A percentile compares a stretch with the other conserved stretches of the same genome.
Conservation (phyloP, 2,329 filamentous ascomycete genomes). For the Colletotrichum costaricense region DNA sequence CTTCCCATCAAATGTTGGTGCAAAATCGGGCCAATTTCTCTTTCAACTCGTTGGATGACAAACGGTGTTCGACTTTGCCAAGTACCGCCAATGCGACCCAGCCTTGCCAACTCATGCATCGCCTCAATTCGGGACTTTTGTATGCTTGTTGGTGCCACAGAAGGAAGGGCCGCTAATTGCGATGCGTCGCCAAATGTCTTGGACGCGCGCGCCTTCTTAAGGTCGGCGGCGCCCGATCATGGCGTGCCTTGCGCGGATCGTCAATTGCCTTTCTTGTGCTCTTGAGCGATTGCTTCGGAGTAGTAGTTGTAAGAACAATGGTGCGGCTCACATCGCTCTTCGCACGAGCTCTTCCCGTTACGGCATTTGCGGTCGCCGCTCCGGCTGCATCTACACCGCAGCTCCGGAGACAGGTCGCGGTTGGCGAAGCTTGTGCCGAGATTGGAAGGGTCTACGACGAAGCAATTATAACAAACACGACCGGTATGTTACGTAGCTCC, state of each 20-base stretch:
- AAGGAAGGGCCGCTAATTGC: neutral
- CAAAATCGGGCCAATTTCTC: too few relatives aligned
- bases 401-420: neutral
- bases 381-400: neutral
- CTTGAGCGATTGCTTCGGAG: too few relatives aligned
- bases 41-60: neutral
- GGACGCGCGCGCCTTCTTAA: neutral
- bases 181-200: neutral
- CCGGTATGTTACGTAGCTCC: neutral
- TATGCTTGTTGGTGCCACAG: neutral
- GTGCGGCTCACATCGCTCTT: neutral
- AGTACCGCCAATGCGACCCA: neutral
- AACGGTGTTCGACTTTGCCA: neutral
- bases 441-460: conserved; percentile 8
- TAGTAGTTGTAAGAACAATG: neutral
- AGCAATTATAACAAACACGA: neutral
- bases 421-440: conserved; percentile 14
- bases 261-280: too few relatives aligned
- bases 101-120: neutral
- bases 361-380: neutral
- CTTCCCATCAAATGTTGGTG: too few relatives aligned
- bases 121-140: neutral
- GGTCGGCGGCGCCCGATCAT: neutral
- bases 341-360: neutral
- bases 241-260: neutral